Evolutionary conservation across 345 rosid genomes (phyloP), one percentile per base, ranked within the genome.

Genomic region (Brassica rapa): DNA sequence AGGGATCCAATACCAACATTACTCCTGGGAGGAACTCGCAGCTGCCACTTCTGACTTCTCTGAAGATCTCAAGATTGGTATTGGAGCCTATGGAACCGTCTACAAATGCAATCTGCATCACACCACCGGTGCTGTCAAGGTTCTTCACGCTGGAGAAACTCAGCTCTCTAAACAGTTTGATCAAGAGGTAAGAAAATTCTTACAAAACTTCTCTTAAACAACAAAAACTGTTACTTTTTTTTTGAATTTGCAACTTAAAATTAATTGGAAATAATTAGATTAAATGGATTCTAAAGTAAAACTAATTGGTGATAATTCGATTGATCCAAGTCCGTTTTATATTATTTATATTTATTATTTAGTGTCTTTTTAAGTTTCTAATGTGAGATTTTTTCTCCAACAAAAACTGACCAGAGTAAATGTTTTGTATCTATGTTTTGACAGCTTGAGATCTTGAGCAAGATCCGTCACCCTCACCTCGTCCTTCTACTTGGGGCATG

Each of bases 371-470:
- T 43, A 2, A 43, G 4, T 41, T 41, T 41, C 3, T 1, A 12
- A 43, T 43, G 51, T 43, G 51, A 4, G 1, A 43, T 43, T 19
- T 43, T 43, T 43, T 12, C 53, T 11, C 53, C 15, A 43, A 43
- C 6, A 43, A 11, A 39, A 43, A 66, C 19, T 3, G 4, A 6
- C 3, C 5, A 39, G 62, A 10, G 19, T 67, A 5, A 61, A 33
- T 30, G 25, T 68, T 43, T 77, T 19, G 68, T 70, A 12, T 25
- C 14, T 70, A 16, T 70, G 11, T 62, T 84, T 21, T 78, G 76
- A 27, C 86, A 93, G 98, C 86, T 94, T 46, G 93, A 91, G 77
- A 83, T 94, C 64, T 84, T 94, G 86, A 90, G 96, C 86, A 90
- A 78, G 76, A 86, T 90, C 51, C 91, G 86, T 14, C 98, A 49